Evolutionary conservation across 768 basidiomycete species (phyloP).

Genomic region (Tricholoma flavovirens): DNA sequence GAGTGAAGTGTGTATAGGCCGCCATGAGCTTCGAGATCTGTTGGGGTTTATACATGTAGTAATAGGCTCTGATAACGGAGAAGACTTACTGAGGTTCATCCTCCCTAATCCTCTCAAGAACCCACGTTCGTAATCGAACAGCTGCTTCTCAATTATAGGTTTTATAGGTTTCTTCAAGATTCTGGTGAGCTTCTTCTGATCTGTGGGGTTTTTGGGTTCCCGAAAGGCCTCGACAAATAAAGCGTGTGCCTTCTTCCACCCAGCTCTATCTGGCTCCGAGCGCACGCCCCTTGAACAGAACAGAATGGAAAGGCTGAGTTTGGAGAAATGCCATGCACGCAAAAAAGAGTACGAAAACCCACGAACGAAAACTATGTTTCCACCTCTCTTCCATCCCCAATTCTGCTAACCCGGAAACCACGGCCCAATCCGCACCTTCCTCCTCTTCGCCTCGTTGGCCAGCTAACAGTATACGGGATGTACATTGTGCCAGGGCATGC

Average conservation of each 20-base stretch:
- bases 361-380: slow-evolving; percentile 45
- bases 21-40: slow-evolving; percentile 81
- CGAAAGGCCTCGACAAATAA: slow-evolving; percentile 60
- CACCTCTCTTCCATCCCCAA: slow-evolving; percentile 71
- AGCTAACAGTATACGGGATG: slow-evolving; percentile 56
- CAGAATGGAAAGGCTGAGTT: not conserved
- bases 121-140: slow-evolving; percentile 67
- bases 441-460: slow-evolving; percentile 41
- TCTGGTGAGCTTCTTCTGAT: slow-evolving; percentile 53
- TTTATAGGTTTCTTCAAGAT: slow-evolving; percentile 48
- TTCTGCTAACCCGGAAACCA: slow-evolving; percentile 59
- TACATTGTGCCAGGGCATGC: slow-evolving; percentile 64
- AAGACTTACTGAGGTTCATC: slow-evolving; percentile 71
- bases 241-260: slow-evolving; percentile 63
- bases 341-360: slow-evolving; percentile 13
- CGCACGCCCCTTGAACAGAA: slow-evolving; percentile 11
- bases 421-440: slow-evolving; percentile 42
- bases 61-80: not conserved
- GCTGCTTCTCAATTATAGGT: slow-evolving; percentile 42
- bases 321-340: not conserved
- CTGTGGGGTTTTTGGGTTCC: slow-evolving; percentile 41
- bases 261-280: slow-evolving; percentile 53
- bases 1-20: slow-evolving; percentile 84
- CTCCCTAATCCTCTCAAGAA: slow-evolving; percentile 70
- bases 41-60: slow-evolving; percentile 33